Evolutionary conservation across 331 rosid genomes (phyloP).

Genomic region (Cydonia oblonga): DNA sequence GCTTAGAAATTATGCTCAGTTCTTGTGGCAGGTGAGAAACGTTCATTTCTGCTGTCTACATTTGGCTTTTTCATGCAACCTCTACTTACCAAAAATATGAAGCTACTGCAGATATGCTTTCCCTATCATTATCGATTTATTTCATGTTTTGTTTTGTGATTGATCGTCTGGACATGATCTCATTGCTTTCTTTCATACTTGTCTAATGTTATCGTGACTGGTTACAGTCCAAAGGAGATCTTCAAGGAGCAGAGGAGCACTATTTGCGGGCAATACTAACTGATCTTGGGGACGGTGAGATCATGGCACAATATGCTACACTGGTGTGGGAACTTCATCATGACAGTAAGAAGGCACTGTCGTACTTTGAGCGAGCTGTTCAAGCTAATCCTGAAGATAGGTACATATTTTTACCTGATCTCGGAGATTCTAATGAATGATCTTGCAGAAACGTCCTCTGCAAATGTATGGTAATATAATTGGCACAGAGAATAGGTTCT

Average conservation of each 20-base stretch:
- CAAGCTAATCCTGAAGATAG: slow-evolving; percentile 45
- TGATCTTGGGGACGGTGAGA: slow-evolving; percentile 60
- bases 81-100: neutral
- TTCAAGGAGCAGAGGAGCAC: slow-evolving; percentile 51
- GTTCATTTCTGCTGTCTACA: neutral
- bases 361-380: slow-evolving; percentile 58
- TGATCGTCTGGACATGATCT: neutral
- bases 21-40: slow-evolving; percentile 57
- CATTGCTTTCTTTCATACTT: neutral
- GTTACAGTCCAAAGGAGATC: slow-evolving; percentile 55
- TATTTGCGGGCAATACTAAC: slow-evolving; percentile 45
- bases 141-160: neutral
- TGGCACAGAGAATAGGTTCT: neutral
- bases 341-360: slow-evolving; percentile 34
- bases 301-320: slow-evolving; percentile 52
- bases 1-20: slow-evolving; percentile 60
- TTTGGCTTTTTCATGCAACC: neutral
- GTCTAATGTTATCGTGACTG: neutral
- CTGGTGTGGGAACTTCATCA: slow-evolving; percentile 72
- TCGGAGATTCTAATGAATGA: neutral
- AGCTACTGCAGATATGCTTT: neutral
- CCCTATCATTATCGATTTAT: neutral
- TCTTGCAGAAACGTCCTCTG: neutral
- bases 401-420: slow-evolving; percentile 25
- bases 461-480: no score